These are phyloP conservation scores for Megacollybia platyphylla DNA, from an alignment of 1,284 basidiomycete species.

Conservation along the genomic window DNA sequence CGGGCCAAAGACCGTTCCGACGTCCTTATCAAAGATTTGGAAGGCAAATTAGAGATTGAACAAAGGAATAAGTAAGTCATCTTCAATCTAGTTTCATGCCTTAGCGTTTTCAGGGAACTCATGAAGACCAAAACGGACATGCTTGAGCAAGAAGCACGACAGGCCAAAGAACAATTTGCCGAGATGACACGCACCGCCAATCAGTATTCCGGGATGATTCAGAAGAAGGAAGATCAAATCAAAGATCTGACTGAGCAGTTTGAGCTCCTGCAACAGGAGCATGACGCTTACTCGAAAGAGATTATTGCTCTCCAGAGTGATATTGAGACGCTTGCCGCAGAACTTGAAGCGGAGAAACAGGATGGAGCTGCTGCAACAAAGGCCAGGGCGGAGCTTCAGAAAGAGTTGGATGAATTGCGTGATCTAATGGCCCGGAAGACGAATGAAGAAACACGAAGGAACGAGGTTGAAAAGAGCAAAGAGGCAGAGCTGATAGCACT, in stretches of 20 bases:
- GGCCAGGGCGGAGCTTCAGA: slow-evolving; percentile 54
- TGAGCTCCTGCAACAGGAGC: slow-evolving; percentile 37
- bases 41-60: slow-evolving; percentile 62
- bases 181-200: slow-evolving; percentile 69
- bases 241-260: slow-evolving; percentile 47
- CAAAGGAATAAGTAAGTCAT: slow-evolving; percentile 48
- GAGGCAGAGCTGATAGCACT: slow-evolving; percentile 74
- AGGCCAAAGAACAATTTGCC: slow-evolving; percentile 67
- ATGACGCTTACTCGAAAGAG: slow-evolving; percentile 41
- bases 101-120: slow-evolving; percentile 34
- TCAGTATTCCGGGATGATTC: slow-evolving; percentile 70
- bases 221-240: slow-evolving; percentile 70
- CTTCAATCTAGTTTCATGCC: slow-evolving; percentile 1
- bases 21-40: slow-evolving; percentile 52
- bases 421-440: slow-evolving; percentile 74
- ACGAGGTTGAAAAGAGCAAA: slow-evolving; percentile 79
- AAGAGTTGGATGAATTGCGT: slow-evolving; percentile 80
- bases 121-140: slow-evolving; percentile 46
- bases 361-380: slow-evolving; percentile 44
- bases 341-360: slow-evolving; percentile 53
- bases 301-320: slow-evolving; percentile 56
- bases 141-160: slow-evolving; percentile 56
- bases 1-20: slow-evolving; percentile 75
- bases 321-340: slow-evolving; percentile 55
- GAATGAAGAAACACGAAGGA: slow-evolving; percentile 75